Evolutionary conservation across 371 early-diverging fungal species (phyloP).

Genomic region (Apophysomyces variabilis): DNA sequence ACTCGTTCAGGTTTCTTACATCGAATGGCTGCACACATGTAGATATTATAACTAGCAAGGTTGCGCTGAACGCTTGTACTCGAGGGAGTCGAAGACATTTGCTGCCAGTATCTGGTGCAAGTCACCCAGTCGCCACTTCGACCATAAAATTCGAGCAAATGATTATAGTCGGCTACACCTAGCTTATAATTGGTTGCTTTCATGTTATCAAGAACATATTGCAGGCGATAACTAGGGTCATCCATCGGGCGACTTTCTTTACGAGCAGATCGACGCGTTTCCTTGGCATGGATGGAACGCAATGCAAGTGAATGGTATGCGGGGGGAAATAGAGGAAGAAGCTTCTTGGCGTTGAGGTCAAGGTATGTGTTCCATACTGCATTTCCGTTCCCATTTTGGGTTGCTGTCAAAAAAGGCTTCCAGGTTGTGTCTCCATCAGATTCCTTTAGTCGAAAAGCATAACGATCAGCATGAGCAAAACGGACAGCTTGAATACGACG

Average conservation of each 20-base stretch:
- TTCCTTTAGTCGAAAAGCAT: not conserved
- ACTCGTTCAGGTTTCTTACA: slow-evolving; percentile 29
- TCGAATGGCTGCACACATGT: slow-evolving; percentile 44
- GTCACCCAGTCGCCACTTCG: slow-evolving; percentile 38
- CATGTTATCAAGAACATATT: slow-evolving; percentile 35
- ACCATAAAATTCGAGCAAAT: slow-evolving; percentile 47
- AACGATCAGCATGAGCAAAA: slow-evolving; percentile 5
- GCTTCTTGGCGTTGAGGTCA: slow-evolving; percentile 25
- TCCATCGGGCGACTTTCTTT: slow-evolving; percentile 32
- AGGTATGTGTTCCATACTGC: slow-evolving; percentile 49
- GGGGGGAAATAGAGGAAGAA: slow-evolving; percentile 22
- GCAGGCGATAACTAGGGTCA: slow-evolving; percentile 32
- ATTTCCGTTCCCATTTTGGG: slow-evolving; percentile 31
- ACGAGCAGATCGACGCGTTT: slow-evolving; percentile 22
- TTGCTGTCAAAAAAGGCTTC: slow-evolving; percentile 31
- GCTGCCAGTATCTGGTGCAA: slow-evolving; percentile 17
- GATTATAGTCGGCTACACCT: slow-evolving; percentile 50
- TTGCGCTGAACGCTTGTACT: slow-evolving; percentile 20
- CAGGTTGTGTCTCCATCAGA: not conserved
- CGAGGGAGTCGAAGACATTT: slow-evolving; percentile 16
- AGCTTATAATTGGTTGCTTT: slow-evolving; percentile 18
- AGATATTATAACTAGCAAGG: slow-evolving; percentile 36
- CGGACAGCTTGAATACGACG: slow-evolving; percentile 11
- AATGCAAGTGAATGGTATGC: slow-evolving; percentile 44
- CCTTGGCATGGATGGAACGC: slow-evolving; percentile 19